Evolutionary conservation across 1,139 yeast species (phyloP), one percentile per base, ranked within the genome.

Genomic region (Suhomyces kunorum): DNA sequence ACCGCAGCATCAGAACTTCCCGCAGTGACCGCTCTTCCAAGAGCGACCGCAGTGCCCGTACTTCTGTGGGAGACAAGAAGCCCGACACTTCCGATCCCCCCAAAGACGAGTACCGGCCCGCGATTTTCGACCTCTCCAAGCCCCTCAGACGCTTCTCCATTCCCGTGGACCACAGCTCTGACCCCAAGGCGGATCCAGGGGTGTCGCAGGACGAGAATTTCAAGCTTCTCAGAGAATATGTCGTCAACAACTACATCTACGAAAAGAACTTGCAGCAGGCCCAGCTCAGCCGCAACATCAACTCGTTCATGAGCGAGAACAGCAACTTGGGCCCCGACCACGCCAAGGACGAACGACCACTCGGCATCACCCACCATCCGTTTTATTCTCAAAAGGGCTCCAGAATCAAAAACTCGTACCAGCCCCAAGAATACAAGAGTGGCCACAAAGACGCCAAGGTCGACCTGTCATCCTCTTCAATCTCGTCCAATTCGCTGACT

Each of bases 71-170:
- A 3, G 33, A 32, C 16, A 28, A 37, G 17, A 28, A 22, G 26
- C 19, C 28, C 7, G 19, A 29, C 8, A 9, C 15, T 5, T 15
- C 32, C 8, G 31, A 25, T 15, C 11, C 24, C 11, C 12, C 38
- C 29, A 29, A 28, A 6, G 26, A 29, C 9, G 25, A 30, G 17
- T 71, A 71, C 46, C 51, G 53, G n/a, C 77, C 77, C 0, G 77
- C 77, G 1, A 56, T 53, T 8, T 69, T 66, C 47, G 76, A 71
- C 44, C 52, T 71, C n/a, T 56, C 62, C 28, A 63, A 63, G 39
- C 68, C 72, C 15, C 54, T 66, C 4, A 48, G 72, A 25, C 51
- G 71, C 24, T 56, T 55, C 39, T 60, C 64, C 11, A 47, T 52
- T 6, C 64, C 64, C 4, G 34, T 37, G 25, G 51, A 48, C 12